Conservation (phyloP, 1,284 basidiomycete species). For the Ganoderma resinaceum region DNA sequence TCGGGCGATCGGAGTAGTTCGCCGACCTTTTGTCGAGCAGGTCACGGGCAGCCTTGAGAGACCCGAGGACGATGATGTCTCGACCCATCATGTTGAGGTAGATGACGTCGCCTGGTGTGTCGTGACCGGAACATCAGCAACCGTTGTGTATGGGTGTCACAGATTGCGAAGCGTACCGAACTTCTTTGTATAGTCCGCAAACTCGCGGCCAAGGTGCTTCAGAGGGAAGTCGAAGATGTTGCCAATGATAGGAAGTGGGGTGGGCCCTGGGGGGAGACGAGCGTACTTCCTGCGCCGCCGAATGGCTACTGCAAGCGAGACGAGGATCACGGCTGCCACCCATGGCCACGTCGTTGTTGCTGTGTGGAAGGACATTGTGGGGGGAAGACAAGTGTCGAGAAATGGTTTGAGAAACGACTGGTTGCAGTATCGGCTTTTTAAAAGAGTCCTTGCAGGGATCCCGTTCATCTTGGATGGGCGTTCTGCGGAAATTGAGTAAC, state of each 20-base stretch:
- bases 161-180: background rate
- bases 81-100: slow-evolving; percentile 67
- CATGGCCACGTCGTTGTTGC: too few species aligned
- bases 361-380: too few species aligned
- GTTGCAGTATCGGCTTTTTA: background rate
- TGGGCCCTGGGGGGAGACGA: slow-evolving; percentile 14
- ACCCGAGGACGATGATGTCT: slow-evolving; percentile 65
- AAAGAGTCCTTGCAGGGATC: background rate
- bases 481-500: background rate
- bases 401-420: background rate
- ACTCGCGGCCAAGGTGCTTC: slow-evolving; percentile 12
- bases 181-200: background rate
- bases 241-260: slow-evolving; percentile 5
- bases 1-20: slow-evolving; percentile 72
- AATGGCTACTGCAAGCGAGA: too few species aligned
- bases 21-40: slow-evolving; percentile 72
- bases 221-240: slow-evolving; percentile 11
- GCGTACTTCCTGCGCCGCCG: too few species aligned
- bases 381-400: background rate
- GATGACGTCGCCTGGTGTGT: slow-evolving; percentile 60
- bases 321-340: too few species aligned
- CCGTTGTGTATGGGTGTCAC: background rate
- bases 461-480: too few species aligned
- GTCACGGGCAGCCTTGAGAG: slow-evolving; percentile 56
- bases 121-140: background rate